phyloP scores from a whole-genome alignment of 1,139 yeast species.

The Saccharomyces hybrid region DNA sequence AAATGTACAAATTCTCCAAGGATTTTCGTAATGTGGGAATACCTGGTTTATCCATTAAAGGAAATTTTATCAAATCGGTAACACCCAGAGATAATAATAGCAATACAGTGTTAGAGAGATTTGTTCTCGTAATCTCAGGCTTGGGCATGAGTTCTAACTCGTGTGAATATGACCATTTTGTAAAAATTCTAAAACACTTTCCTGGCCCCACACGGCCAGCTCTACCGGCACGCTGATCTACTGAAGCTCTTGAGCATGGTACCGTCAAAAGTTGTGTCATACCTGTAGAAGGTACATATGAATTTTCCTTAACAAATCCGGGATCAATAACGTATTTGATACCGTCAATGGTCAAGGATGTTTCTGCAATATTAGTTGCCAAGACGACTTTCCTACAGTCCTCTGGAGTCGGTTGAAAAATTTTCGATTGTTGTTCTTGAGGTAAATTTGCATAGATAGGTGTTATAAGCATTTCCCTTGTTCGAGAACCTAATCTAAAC shows the following conservation, averaged over 20 bases:
- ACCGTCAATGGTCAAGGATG: constrained; percentile 91
- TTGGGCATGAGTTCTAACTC: constrained; percentile 74
- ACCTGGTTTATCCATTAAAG: constrained; percentile 83
- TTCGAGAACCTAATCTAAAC: constrained; percentile 52
- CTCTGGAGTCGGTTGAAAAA: constrained; percentile 81
- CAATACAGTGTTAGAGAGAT: constrained; percentile 67
- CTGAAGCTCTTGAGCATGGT: constrained; percentile 91
- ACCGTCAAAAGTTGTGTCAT: constrained; percentile 82
- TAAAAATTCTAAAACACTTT: constrained; percentile 79
- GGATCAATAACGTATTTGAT: constrained; percentile 84
- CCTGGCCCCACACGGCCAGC: constrained; percentile 98
- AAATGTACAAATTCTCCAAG: constrained; percentile 67
- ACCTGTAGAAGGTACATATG: constrained; percentile 73
- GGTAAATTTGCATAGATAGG: constrained; percentile 91
- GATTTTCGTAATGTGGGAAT: constrained; percentile 66
- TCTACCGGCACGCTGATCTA: constrained; percentile 93
- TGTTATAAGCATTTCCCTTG: constrained; percentile 62
- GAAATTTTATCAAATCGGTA: constrained; percentile 72
- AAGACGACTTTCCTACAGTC: constrained; percentile 76
- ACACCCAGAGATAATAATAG: constrained; percentile 75
- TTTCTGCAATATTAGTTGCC: constrained; percentile 95
- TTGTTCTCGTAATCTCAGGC: constrained; percentile 84
- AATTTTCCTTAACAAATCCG: constrained; percentile 87
- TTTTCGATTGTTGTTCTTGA: constrained; percentile 66
- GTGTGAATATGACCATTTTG: constrained; percentile 77